Evolutionary conservation across 2,329 filamentous ascomycete genomes (phyloP).

Genomic region (Paramyrothecium sp.): DNA sequence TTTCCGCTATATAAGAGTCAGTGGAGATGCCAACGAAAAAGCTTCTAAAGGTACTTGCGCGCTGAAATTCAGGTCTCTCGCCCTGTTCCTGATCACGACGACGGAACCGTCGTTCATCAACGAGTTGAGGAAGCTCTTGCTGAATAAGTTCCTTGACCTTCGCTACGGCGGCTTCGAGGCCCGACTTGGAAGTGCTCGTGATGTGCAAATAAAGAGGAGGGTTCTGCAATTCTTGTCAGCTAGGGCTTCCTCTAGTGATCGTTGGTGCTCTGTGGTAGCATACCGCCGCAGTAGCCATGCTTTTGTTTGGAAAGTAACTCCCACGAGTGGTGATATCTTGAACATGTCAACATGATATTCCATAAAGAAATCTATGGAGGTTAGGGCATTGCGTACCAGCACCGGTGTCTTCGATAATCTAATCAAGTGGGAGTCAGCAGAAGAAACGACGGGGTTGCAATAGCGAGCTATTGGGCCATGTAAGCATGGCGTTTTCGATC

Average conservation of each 20-base stretch:
- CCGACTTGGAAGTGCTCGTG: constrained; percentile 86
- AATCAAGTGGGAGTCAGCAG: constrained; percentile 94
- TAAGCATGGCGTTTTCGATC: constrained; percentile 69
- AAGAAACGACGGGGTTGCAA: constrained; percentile 71
- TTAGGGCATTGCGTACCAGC: constrained; percentile 79
- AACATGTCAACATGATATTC: constrained; percentile 57
- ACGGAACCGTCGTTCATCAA: constrained; percentile 90
- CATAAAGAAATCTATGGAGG: constrained; percentile 36
- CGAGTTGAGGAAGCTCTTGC: constrained; percentile 90
- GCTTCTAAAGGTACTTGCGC: constrained; percentile 53
- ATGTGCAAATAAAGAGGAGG: constrained; percentile 94
- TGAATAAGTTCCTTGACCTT: constrained; percentile 96
- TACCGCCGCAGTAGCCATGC: constrained; percentile 91
- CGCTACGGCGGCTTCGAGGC: constrained; percentile 82
- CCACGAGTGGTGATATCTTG: constrained; percentile 97
- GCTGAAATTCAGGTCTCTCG: constrained; percentile 87
- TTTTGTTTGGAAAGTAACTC: constrained; percentile 96
- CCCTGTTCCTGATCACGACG: constrained; percentile 77
- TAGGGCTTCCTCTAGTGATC: background rate
- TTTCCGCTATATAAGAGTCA: constrained; percentile 69
- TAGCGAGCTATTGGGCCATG: constrained; percentile 64
- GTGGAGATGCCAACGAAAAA: constrained; percentile 6
- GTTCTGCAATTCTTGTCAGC: constrained; percentile 53
- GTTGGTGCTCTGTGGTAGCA: constrained; percentile 33
- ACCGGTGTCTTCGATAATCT: constrained; percentile 99